Conservation (phyloP, 164 flowering plant species). For the Tetrastigma voinierianum region DNA sequence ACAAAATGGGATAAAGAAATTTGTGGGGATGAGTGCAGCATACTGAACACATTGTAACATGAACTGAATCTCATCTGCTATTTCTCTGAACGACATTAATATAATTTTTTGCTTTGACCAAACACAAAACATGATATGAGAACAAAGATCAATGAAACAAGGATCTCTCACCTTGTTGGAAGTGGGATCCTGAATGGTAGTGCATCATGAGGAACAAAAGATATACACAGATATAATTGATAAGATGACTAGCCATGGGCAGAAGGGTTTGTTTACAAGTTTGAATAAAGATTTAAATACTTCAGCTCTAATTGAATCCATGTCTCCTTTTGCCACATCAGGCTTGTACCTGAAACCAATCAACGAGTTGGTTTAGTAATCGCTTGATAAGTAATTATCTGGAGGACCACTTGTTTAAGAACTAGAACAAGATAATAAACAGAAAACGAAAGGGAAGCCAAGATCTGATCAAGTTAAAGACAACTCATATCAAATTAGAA, state of each 20-base stretch:
- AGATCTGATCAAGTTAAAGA: not conserved
- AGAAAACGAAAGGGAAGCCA: not conserved
- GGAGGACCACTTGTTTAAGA: not conserved
- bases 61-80: not conserved
- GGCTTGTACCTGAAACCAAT: slow-evolving; percentile 68
- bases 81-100: too few species aligned
- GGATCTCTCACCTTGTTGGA: too few species aligned
- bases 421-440: slow-evolving; percentile 2
- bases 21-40: not conserved
- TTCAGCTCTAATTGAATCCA: slow-evolving; percentile 87
- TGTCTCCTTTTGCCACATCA: slow-evolving; percentile 85
- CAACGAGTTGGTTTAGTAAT: not conserved
- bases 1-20: not conserved
- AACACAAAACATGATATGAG: not conserved
- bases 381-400: not conserved
- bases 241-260: not conserved
- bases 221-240: too few species aligned
- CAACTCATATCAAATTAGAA: not conserved
- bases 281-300: slow-evolving; percentile 67
- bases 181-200: not conserved
- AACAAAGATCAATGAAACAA: not conserved
- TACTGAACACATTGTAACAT: too few species aligned
- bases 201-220: too few species aligned
- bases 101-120: not conserved
- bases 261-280: slow-evolving; percentile 26